A percentile compares a stretch with the other conserved stretches of the same genome.
These are phyloP conservation scores for Tuber microsphaerosporum DNA, from an alignment of 495 filamentous ascomycete genomes.

Conservation along the genomic window DNA sequence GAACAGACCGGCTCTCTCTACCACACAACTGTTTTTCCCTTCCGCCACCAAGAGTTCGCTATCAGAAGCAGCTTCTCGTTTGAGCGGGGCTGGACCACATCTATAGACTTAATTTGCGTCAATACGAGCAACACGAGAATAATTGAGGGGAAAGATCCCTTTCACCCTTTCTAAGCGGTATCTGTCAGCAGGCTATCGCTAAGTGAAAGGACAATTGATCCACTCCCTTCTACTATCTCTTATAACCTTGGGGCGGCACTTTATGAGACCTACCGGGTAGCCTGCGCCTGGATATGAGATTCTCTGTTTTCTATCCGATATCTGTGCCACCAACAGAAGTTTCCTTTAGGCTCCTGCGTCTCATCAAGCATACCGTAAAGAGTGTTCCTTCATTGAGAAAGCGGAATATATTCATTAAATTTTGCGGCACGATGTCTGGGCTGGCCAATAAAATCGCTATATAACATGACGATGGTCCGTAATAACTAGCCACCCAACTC, in stretches of 20 bases:
- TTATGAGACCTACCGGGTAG: background rate
- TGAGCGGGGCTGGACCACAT: background rate
- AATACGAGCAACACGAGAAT: background rate
- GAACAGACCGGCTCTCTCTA: too few relatives aligned
- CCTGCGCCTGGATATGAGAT: background rate
- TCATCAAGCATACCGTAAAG: background rate
- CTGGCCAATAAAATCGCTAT: background rate
- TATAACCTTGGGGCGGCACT: background rate
- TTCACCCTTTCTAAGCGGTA: background rate
- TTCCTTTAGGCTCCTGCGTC: background rate
- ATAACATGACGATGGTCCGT: background rate
- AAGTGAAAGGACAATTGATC: background rate
- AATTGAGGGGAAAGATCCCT: background rate
- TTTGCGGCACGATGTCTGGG: too few relatives aligned
- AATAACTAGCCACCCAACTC: background rate
- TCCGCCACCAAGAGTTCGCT: too few relatives aligned
- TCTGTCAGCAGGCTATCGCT: background rate
- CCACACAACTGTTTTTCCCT: too few relatives aligned
- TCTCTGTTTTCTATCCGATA: background rate
- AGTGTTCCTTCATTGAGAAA: background rate
- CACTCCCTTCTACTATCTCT: background rate
- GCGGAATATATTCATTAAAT: background rate
- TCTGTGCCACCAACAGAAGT: background rate
- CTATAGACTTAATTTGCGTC: background rate
- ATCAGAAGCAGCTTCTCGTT: background rate